Conservation (phyloP, 805 yeast genomes). For the Kuraishia hungarica region DNA sequence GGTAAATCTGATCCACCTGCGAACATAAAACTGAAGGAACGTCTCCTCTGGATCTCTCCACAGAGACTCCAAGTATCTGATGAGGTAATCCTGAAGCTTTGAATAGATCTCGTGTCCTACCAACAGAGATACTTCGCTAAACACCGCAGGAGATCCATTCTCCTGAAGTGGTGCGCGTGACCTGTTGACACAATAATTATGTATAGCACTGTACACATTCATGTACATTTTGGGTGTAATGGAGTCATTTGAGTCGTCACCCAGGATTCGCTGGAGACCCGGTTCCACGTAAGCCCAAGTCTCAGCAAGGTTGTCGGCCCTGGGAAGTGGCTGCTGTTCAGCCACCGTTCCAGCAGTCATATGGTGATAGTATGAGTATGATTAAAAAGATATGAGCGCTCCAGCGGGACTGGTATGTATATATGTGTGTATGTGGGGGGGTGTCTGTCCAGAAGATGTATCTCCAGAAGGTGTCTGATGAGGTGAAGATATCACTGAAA, state of each 20-base stretch:
- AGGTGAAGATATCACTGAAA: too few relatives aligned
- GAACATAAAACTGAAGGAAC: conserved; percentile 74
- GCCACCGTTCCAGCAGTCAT: background rate
- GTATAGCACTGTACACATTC: conserved; percentile 86
- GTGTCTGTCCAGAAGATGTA: too few relatives aligned
- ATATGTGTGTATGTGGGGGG: too few relatives aligned
- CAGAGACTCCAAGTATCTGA: conserved; percentile 44
- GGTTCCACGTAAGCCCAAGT: conserved; percentile 80
- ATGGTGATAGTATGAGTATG: background rate
- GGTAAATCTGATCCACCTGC: conserved; percentile 82
- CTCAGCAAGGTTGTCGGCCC: conserved; percentile 52
- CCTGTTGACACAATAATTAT: conserved; percentile 84
- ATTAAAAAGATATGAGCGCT: background rate
- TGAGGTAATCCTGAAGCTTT: conserved; percentile 60
- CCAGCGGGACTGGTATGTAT: too few relatives aligned
- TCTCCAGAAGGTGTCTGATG: too few relatives aligned
- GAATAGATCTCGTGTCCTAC: conserved; percentile 88
- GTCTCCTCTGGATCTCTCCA: conserved; percentile 49
- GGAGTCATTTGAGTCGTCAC: conserved; percentile 54
- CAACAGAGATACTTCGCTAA: conserved; percentile 28
- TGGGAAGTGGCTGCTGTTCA: conserved; percentile 27
- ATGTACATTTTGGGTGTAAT: conserved; percentile 70
- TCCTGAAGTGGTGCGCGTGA: conserved; percentile 38
- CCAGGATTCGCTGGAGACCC: conserved; percentile 61
- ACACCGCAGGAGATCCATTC: conserved; percentile 14